These are phyloP conservation scores for Fusarium burgessii DNA, from an alignment of 2,329 filamentous ascomycete species.

Conservation along the genomic window DNA sequence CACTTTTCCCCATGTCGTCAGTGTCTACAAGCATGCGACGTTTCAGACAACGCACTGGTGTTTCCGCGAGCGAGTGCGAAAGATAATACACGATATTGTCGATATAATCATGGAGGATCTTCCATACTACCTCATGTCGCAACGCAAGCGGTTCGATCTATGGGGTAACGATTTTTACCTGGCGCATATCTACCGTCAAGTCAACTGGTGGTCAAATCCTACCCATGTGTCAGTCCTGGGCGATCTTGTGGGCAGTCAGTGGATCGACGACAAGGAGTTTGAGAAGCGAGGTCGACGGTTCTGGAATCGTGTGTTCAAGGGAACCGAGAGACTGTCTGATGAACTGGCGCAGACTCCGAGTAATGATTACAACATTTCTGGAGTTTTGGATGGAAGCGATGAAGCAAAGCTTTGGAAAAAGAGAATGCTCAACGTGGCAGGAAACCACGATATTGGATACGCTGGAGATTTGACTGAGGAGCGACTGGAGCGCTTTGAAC, in stretches of 20 bases:
- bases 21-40: slow-evolving; percentile 60
- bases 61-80: slow-evolving; percentile 64
- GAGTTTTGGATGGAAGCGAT: slow-evolving; percentile 59
- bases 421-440: slow-evolving; percentile 87
- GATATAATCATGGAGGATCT: slow-evolving; percentile 76
- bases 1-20: slow-evolving; percentile 65
- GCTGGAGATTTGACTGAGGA: slow-evolving; percentile 87
- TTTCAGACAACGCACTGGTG: slow-evolving; percentile 60
- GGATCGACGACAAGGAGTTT: slow-evolving; percentile 91
- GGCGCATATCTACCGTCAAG: slow-evolving; percentile 87
- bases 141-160: slow-evolving; percentile 85
- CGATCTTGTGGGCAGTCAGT: slow-evolving; percentile 93
- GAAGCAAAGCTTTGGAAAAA: slow-evolving; percentile 72
- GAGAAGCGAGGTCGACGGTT: slow-evolving; percentile 76
- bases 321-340: slow-evolving; percentile 72
- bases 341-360: slow-evolving; percentile 63
- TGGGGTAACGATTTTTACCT: slow-evolving; percentile 96
- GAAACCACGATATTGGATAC: slow-evolving; percentile 97
- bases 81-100: slow-evolving; percentile 68
- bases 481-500: slow-evolving; percentile 84
- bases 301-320: slow-evolving; percentile 84
- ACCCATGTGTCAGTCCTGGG: slow-evolving; percentile 91
- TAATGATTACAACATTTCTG: slow-evolving; percentile 63
- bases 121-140: slow-evolving; percentile 72
- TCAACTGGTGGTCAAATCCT: slow-evolving; percentile 86